Evolutionary conservation across 2,329 filamentous ascomycete species (phyloP), one percentile per base, ranked within the genome.

Genomic region (Stylonectria norvegica): DNA sequence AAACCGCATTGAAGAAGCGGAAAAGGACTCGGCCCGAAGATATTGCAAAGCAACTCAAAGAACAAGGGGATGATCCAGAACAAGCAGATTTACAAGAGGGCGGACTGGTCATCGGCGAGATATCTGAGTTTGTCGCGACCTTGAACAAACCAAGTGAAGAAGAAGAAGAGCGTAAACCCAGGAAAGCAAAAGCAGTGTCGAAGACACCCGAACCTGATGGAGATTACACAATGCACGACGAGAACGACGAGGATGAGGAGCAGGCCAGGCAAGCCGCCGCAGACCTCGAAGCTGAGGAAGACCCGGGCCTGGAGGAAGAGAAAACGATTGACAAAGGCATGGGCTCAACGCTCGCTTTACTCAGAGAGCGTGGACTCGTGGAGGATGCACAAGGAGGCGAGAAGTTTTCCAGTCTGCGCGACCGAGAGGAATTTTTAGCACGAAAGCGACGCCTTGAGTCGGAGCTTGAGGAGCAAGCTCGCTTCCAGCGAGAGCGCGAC

Each of bases 91-190:
- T 43, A 4, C 60, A 66, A 28, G 60, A 55, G 3, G 68, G 67
- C 20, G 91, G 89, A 2, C 71, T 98, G 2, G 78, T 96, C n/a
- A 90, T 98, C 42, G 91, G 96, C 45, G 93, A 96, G 60, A 95
- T 91, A 1, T 89, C 89, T 0, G 90, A 95, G 56, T 98, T 98
- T 55, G 86, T 98, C 20, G 85, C 89, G 18, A 89, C 89, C 39
- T 67, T 98, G 40, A 85, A 84, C 58, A 85, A 84, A 43, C 79
- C 83, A 11, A 76, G 72, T 15, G 71, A 74, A 6, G 69, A 74
- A 3, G 73, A 78, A 40, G 73, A 78, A 40, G 70, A 73, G 11
- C 75, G 59, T 68, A 85, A 64, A 66, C 75, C 57, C 48, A 72
- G 60, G 57, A 75, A 64, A 57, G 62, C 64, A 20, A 58, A 48